Evolutionary conservation across 331 rosid species (phyloP).

Genomic region (Ulmus americana): DNA sequence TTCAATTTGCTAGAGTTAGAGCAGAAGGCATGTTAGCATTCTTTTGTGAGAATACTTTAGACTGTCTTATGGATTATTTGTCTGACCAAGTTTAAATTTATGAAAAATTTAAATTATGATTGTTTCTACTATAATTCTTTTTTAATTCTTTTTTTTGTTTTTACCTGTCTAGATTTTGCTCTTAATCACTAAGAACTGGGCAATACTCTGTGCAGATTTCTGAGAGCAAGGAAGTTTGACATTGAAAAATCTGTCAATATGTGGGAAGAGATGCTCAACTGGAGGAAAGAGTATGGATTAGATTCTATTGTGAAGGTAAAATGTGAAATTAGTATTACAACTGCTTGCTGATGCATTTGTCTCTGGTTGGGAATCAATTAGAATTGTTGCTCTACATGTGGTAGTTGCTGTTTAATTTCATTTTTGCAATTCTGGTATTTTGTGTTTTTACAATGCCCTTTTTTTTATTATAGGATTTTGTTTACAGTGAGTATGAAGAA

Average conservation of each 20-base stretch:
- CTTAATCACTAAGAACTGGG: constrained; percentile 12
- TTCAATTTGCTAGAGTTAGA: background rate
- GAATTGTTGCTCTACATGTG: background rate
- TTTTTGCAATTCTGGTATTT: background rate
- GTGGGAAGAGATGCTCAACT: constrained; percentile 91
- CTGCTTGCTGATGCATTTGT: constrained; percentile 15
- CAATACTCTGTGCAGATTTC: constrained; percentile 55
- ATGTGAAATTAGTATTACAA: background rate
- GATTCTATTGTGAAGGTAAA: constrained; percentile 74
- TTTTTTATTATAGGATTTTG: constrained; percentile 48
- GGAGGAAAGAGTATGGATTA: constrained; percentile 72
- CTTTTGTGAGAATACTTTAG: background rate
- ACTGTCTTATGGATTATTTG: no score
- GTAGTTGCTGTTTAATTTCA: constrained; percentile 10
- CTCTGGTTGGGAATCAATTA: constrained; percentile 7
- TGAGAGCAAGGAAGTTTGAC: constrained; percentile 90
- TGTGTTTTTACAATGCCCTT: background rate
- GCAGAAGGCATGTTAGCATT: background rate
- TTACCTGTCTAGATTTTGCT: background rate
- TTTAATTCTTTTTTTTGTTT: constrained; percentile 13
- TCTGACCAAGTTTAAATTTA: background rate
- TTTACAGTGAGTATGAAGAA: constrained; percentile 68
- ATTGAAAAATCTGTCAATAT: constrained; percentile 70
- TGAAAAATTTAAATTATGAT: background rate
- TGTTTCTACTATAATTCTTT: background rate